A percentile compares a stretch with the other conserved stretches of the same genome.
These are phyloP conservation scores for Globisporangium radiosum DNA, from an alignment of 352 stramenopile genomes.

Conservation along the genomic window DNA sequence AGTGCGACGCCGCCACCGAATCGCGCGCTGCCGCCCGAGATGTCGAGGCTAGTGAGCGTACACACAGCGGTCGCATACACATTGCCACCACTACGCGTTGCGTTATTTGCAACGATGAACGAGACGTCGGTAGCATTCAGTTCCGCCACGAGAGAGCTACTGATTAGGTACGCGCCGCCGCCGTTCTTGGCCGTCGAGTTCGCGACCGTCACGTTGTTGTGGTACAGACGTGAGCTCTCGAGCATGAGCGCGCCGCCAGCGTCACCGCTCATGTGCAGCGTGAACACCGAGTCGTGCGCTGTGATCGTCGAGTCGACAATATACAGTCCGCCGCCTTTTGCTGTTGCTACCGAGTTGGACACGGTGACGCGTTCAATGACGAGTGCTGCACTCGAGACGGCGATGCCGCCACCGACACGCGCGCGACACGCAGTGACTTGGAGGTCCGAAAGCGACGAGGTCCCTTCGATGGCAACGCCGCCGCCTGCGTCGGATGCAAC, in stretches of 20 bases:
- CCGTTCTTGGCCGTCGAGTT: slow-evolving; percentile 20
- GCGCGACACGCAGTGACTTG: slow-evolving; percentile 4
- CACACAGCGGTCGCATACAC: not conserved
- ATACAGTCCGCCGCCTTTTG: slow-evolving; percentile 26
- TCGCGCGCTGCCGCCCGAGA: slow-evolving; percentile 1
- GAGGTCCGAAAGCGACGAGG: slow-evolving; percentile 4
- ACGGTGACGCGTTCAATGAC: not conserved
- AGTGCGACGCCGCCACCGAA: slow-evolving; percentile 19
- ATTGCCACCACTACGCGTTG: slow-evolving; percentile 11
- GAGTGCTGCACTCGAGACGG: not conserved
- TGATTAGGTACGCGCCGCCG: slow-evolving; percentile 27
- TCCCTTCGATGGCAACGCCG: slow-evolving; percentile 20
- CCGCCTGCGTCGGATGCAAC: slow-evolving; percentile 20
- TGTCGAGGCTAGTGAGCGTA: slow-evolving; percentile 2
- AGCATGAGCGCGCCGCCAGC: slow-evolving; percentile 31
- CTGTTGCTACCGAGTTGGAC: not conserved
- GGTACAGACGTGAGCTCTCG: slow-evolving; percentile 12
- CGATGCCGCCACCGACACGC: slow-evolving; percentile 5
- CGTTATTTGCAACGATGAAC: slow-evolving; percentile 3
- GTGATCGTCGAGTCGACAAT: slow-evolving; percentile 8
- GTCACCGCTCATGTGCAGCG: slow-evolving; percentile 1
- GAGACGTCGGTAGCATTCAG: not conserved
- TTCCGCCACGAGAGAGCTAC: slow-evolving; percentile 11
- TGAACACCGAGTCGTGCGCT: slow-evolving; percentile 3
- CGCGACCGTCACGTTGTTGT: slow-evolving; percentile 21